Evolutionary conservation across 225 moss, liverwort and hornwort species (phyloP).

Genomic region (Takakia lepidozioides): DNA sequence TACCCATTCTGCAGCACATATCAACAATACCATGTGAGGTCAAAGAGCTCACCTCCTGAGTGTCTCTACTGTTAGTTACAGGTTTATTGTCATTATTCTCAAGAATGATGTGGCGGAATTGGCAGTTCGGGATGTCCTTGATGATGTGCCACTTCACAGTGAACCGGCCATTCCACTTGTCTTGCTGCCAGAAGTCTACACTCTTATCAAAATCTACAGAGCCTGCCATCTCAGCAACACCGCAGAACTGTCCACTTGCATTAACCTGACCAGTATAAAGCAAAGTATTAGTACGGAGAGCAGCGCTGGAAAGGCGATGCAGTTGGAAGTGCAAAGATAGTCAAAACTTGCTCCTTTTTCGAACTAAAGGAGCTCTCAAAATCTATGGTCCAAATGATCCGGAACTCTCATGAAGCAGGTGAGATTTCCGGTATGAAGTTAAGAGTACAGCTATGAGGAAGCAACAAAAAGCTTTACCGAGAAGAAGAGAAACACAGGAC

Average conservation of each 20-base stretch:
- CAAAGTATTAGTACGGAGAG: too few species aligned
- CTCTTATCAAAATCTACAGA: constrained; percentile 93
- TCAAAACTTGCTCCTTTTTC: too few species aligned
- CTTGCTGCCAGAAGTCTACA: constrained; percentile 99
- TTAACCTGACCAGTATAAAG: too few species aligned
- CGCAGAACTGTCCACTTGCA: constrained; percentile 99
- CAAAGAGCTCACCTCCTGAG: constrained; percentile 67
- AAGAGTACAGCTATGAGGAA: too few species aligned
- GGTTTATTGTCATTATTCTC: constrained; percentile 99
- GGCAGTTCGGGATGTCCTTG: constrained; percentile 97
- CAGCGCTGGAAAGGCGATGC: too few species aligned
- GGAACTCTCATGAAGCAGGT: too few species aligned
- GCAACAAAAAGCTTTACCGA: constrained; percentile 53
- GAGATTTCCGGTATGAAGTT: too few species aligned
- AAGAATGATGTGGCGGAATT: constrained; percentile 94
- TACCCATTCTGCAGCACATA: too few species aligned
- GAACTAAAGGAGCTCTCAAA: too few species aligned
- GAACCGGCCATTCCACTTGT: constrained; percentile 99
- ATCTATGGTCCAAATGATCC: too few species aligned
- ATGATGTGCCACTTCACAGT: constrained; percentile 95
- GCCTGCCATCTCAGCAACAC: constrained; percentile 93
- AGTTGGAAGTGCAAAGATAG: too few species aligned
- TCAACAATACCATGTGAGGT: too few species aligned
- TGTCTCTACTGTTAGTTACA: constrained; percentile 98
- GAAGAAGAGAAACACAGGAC: constrained; percentile 94